phyloP scores from a whole-genome alignment of 495 filamentous ascomycete genomes.

The Daldinia childiae region DNA sequence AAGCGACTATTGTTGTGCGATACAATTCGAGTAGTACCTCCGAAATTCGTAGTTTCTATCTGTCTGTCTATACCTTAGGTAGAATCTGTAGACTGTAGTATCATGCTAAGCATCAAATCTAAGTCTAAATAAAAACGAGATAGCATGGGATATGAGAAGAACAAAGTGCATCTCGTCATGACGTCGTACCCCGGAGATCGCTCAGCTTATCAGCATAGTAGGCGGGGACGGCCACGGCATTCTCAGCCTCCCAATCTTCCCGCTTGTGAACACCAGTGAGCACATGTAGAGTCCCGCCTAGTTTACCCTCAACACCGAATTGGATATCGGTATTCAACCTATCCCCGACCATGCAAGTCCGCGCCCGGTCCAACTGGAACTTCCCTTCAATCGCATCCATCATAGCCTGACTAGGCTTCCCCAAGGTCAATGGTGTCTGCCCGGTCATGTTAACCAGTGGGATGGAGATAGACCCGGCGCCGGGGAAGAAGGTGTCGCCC shows the following conservation, averaged over 20 bases:
- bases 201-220: conserved; percentile 85
- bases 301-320: conserved; percentile 88
- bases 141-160: background rate
- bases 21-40: too few species aligned
- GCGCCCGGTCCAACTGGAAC: conserved; percentile 83
- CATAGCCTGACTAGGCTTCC: conserved; percentile 98
- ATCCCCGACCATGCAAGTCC: conserved; percentile 96
- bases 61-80: conserved; percentile 19
- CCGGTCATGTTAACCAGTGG: conserved; percentile 80
- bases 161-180: conserved; percentile 7
- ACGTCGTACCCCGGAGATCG: conserved; percentile 65
- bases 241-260: conserved; percentile 77
- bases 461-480: conserved; percentile 83
- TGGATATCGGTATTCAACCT: conserved; percentile 94
- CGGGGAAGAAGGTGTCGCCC: conserved; percentile 84
- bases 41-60: conserved; percentile 4
- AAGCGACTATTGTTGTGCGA: too few species aligned
- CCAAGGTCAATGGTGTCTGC: conserved; percentile 76
- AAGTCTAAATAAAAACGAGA: background rate
- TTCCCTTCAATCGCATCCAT: conserved; percentile 99
- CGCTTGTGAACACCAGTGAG: conserved; percentile 88
- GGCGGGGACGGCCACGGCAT: conserved; percentile 69
- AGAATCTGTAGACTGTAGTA: background rate
- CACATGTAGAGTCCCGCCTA: conserved; percentile 92
- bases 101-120: conserved; percentile 11